Evolutionary conservation across 1,284 basidiomycete species (phyloP).

Genomic region (Pseudozyma sp.): DNA sequence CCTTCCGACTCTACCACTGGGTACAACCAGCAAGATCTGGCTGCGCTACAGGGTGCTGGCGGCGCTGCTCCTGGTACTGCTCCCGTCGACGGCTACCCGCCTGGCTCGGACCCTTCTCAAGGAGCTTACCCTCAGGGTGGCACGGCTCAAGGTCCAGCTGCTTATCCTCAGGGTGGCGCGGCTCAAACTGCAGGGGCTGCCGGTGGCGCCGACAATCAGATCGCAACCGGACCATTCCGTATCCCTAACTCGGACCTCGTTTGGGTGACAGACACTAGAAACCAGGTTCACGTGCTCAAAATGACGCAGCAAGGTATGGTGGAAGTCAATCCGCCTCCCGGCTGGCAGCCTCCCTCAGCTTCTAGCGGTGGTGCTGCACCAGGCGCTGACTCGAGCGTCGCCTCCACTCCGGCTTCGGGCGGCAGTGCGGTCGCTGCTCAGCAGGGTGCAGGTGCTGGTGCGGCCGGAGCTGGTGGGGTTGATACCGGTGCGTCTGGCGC

Average conservation of each 20-base stretch:
- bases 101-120: neutral
- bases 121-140: slow-evolving; percentile 2
- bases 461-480: neutral
- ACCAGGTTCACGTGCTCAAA: neutral
- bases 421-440: neutral
- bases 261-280: neutral
- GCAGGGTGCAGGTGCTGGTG: neutral
- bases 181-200: neutral
- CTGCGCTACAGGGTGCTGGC: slow-evolving; percentile 23
- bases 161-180: neutral
- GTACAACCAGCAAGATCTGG: slow-evolving; percentile 21
- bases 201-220: neutral
- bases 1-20: slow-evolving; percentile 26
- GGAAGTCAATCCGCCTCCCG: neutral
- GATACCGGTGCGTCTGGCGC: neutral
- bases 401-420: neutral
- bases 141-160: neutral
- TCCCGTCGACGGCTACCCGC: slow-evolving; percentile 18
- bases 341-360: slow-evolving; percentile 1
- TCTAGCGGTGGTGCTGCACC: neutral
- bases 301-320: neutral
- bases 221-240: slow-evolving; percentile 2
- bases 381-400: neutral
- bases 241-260: neutral
- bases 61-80: slow-evolving; percentile 14